phyloP scores from a whole-genome alignment of 202 grass and related monocot genomes.

The Eragrostis tef region DNA sequence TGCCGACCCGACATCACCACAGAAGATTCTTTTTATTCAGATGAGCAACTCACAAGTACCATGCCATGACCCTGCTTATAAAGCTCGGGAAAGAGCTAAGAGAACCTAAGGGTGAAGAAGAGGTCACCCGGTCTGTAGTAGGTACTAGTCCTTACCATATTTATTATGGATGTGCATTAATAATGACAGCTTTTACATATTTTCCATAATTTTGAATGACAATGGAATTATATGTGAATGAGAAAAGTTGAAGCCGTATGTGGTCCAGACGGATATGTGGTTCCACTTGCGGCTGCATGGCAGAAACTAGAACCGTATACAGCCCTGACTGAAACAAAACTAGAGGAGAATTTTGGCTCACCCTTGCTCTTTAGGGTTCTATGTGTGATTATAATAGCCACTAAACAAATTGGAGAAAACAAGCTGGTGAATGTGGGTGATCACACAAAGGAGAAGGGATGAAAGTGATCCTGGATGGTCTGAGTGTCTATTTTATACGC shows the following conservation, averaged over 20 bases:
- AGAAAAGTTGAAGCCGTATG: conserved; percentile 19
- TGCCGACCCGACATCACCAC: conserved; percentile 12
- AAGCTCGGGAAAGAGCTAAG: conserved; percentile 2
- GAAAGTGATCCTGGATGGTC: neutral
- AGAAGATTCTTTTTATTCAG: neutral
- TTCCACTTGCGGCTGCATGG: conserved; percentile 13
- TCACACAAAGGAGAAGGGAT: neutral
- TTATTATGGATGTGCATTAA: conserved; percentile 20
- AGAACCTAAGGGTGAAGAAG: neutral
- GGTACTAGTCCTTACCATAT: neutral
- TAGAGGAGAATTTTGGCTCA: neutral
- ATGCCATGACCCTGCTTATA: neutral
- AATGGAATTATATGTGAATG: neutral
- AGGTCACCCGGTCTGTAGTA: neutral
- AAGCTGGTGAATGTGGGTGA: neutral
- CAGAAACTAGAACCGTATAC: conserved; percentile 8
- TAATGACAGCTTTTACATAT: neutral
- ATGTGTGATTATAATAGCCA: neutral
- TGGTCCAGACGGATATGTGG: conserved; percentile 20
- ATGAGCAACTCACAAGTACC: neutral
- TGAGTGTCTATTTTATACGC: too few species aligned
- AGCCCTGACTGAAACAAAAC: neutral
- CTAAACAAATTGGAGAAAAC: neutral
- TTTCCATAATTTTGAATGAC: neutral
- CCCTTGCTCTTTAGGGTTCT: neutral